Evolutionary conservation across 176 grass and related monocot genomes (phyloP).

Genomic region (Thinopyrum elongatum): DNA sequence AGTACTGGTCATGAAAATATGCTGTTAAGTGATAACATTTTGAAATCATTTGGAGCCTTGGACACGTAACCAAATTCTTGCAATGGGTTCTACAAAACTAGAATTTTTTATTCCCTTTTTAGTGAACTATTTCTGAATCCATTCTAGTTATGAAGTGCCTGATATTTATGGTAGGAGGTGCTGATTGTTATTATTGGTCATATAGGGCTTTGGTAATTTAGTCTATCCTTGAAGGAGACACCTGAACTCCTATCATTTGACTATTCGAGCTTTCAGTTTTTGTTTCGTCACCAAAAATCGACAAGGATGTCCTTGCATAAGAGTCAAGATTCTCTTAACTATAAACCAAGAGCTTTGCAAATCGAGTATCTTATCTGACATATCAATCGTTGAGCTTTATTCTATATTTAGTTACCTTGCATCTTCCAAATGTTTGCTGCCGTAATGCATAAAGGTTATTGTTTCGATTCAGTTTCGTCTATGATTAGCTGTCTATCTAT

Average conservation of each 20-base stretch:
- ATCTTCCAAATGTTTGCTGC: neutral
- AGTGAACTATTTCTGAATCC: neutral
- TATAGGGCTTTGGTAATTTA: neutral
- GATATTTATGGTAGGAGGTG: constrained; percentile 22
- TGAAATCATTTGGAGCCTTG: neutral
- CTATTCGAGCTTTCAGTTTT: constrained; percentile 4
- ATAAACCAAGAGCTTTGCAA: constrained; percentile 1
- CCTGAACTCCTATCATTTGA: constrained; percentile 13
- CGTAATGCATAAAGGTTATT: constrained; percentile 13
- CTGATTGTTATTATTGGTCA: neutral
- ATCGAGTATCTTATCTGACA: neutral
- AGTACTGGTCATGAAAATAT: neutral
- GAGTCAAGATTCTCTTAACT: constrained; percentile 6
- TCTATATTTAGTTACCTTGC: neutral
- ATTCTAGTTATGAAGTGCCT: neutral
- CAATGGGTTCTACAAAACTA: neutral
- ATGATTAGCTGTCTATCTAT: constrained; percentile 21
- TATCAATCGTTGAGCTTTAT: constrained; percentile 13
- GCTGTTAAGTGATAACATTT: neutral
- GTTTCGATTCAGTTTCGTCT: constrained; percentile 12
- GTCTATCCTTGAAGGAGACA: constrained; percentile 13
- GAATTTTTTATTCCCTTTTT: neutral
- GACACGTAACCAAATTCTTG: neutral
- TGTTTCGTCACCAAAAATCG: neutral
- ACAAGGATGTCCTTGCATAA: neutral